These are phyloP conservation scores for Corchorus capsularis DNA, from an alignment of 345 rosid species.

Conservation along the genomic window DNA sequence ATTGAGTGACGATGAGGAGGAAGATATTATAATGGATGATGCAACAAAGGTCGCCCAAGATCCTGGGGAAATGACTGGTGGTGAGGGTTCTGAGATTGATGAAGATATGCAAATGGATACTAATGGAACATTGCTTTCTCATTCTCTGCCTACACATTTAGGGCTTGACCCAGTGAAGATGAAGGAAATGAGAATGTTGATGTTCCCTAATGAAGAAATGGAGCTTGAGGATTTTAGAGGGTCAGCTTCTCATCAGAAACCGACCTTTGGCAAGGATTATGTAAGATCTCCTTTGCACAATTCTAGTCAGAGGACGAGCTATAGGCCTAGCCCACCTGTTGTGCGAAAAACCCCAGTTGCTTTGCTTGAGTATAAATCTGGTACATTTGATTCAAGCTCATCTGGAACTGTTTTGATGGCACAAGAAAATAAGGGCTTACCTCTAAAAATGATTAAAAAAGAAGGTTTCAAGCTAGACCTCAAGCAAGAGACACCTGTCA, in stretches of 20 bases:
- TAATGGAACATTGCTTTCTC: slow-evolving; percentile 71
- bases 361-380: slow-evolving; percentile 77
- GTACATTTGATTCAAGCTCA: slow-evolving; percentile 46
- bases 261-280: slow-evolving; percentile 47
- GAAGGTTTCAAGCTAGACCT: slow-evolving; percentile 83
- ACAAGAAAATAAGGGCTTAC: slow-evolving; percentile 67
- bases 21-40: slow-evolving; percentile 77
- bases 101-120: slow-evolving; percentile 47
- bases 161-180: slow-evolving; percentile 87
- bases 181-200: slow-evolving; percentile 91
- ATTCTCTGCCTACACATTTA: slow-evolving; percentile 93
- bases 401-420: slow-evolving; percentile 68
- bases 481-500: slow-evolving; percentile 62
- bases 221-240: slow-evolving; percentile 47
- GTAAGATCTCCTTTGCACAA: slow-evolving; percentile 44
- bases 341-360: slow-evolving; percentile 70
- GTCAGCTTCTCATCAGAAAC: slow-evolving; percentile 41
- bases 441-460: slow-evolving; percentile 46
- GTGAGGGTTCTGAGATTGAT: slow-evolving; percentile 42
- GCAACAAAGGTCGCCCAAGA: slow-evolving; percentile 38
- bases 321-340: slow-evolving; percentile 50
- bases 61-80: slow-evolving; percentile 41
- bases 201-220: slow-evolving; percentile 73
- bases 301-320: slow-evolving; percentile 47
- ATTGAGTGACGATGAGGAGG: slow-evolving; percentile 90